Conservation (phyloP, 2,329 filamentous ascomycete genomes). For the Trichoderma sp. region DNA sequence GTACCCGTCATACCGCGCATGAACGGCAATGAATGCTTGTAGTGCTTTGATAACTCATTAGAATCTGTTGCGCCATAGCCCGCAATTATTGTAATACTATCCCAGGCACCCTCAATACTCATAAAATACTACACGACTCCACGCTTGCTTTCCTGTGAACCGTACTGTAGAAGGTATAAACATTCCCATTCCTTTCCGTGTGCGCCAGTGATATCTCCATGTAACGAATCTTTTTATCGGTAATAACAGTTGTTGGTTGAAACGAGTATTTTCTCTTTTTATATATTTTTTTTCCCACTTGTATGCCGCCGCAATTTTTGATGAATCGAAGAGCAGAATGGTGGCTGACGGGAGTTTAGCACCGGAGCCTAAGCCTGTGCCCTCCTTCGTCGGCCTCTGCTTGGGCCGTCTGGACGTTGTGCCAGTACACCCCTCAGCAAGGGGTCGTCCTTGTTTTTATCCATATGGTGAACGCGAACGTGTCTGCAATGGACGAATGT, state of each 20-base stretch:
- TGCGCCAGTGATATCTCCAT: conserved; percentile 14
- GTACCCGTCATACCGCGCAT: neutral
- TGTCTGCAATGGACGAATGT: conserved; percentile 55
- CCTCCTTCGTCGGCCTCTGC: conserved; percentile 72
- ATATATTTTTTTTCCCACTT: no score
- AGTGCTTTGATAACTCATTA: neutral
- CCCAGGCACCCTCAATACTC: neutral
- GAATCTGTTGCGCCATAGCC: neutral
- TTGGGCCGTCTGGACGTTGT: conserved; percentile 80
- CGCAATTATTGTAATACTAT: conserved; percentile 4
- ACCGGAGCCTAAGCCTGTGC: conserved; percentile 28
- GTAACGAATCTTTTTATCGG: conserved; percentile 3
- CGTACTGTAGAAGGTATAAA: neutral
- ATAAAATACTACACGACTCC: conserved; percentile 13
- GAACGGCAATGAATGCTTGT: neutral
- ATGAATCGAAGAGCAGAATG: neutral
- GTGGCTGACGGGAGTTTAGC: neutral
- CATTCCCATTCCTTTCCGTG: conserved; percentile 1
- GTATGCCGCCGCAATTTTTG: neutral
- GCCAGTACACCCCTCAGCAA: conserved; percentile 77
- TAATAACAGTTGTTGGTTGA: neutral
- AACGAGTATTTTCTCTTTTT: neutral
- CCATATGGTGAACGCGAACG: conserved; percentile 85
- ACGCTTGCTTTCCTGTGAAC: conserved; percentile 13
- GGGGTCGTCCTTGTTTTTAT: conserved; percentile 86